Conservation (phyloP, 306 rosid genomes). For the Lablab purpureus region DNA sequence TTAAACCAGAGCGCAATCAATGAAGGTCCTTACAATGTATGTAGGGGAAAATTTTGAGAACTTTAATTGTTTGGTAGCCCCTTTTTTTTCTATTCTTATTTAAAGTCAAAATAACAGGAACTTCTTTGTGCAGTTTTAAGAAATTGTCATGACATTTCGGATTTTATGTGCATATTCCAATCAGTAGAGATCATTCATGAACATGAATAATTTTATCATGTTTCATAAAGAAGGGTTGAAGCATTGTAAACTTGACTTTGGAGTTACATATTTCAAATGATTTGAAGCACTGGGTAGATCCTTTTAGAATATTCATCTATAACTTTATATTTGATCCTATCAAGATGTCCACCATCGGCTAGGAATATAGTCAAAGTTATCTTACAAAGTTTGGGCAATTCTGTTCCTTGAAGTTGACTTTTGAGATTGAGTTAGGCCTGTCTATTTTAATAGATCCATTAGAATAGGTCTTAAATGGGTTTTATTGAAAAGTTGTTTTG, state of each 20-base stretch:
- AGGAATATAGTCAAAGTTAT: too few species aligned
- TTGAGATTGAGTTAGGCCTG: too few species aligned
- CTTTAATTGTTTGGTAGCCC: background rate
- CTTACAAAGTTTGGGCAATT: background rate
- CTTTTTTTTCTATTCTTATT: background rate
- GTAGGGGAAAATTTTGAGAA: background rate
- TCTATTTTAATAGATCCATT: too few species aligned
- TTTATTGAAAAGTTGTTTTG: too few species aligned
- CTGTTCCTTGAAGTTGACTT: too few species aligned
- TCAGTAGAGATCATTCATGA: background rate
- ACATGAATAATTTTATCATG: slow-evolving; percentile 2
- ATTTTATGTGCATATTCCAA: slow-evolving; percentile 31
- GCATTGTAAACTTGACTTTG: background rate
- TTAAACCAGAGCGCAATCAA: background rate
- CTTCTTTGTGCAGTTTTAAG: slow-evolving; percentile 8
- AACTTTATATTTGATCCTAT: slow-evolving; percentile 1
- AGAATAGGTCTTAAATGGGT: too few species aligned
- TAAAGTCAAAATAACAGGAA: background rate
- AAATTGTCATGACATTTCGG: background rate
- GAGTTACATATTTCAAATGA: background rate
- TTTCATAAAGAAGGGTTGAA: slow-evolving; percentile 18
- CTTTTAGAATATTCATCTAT: background rate
- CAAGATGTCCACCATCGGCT: too few species aligned
- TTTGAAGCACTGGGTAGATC: slow-evolving; percentile 2
- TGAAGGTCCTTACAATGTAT: background rate